Conservation (phyloP, 1,284 basidiomycete species). For the Boletus sp. region DNA sequence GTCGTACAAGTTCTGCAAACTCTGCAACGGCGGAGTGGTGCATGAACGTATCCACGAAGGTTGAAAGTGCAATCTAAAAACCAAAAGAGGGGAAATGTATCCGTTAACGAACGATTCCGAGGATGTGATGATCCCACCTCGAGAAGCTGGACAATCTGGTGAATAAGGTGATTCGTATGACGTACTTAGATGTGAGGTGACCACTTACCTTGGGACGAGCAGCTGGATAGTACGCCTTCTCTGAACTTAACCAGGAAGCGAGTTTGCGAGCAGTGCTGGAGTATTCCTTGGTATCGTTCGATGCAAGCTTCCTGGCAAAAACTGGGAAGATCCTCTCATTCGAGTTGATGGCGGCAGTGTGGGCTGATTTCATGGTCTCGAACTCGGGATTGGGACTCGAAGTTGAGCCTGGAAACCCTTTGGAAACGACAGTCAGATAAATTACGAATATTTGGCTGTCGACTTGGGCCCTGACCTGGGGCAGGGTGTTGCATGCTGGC, state of each 20-base stretch:
- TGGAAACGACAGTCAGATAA: constrained; percentile 8
- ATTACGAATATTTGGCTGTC: background rate
- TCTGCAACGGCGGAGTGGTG: constrained; percentile 4
- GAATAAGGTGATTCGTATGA: background rate
- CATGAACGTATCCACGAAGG: constrained; percentile 16
- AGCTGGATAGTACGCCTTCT: constrained; percentile 31
- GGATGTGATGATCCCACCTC: constrained; percentile 17
- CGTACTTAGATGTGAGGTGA: background rate
- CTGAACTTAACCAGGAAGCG: constrained; percentile 24
- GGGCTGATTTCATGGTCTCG: constrained; percentile 19
- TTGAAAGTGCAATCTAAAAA: constrained; percentile 22
- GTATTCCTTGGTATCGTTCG: constrained; percentile 22
- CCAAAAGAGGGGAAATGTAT: background rate
- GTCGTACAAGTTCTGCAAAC: constrained; percentile 12
- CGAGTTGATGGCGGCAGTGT: constrained; percentile 19
- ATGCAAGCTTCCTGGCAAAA: constrained; percentile 28
- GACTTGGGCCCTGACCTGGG: constrained; percentile 8
- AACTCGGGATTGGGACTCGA: background rate
- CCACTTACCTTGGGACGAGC: constrained; percentile 28
- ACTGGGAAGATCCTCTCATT: constrained; percentile 32
- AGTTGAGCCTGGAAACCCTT: constrained; percentile 1
- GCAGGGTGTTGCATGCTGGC: constrained; percentile 11
- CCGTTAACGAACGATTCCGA: background rate
- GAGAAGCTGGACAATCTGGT: constrained; percentile 29
- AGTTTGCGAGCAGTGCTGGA: constrained; percentile 21